Base-by-base conservation (phyloP, 441 rosid species). In the Aquilaria agallochum region DNA sequence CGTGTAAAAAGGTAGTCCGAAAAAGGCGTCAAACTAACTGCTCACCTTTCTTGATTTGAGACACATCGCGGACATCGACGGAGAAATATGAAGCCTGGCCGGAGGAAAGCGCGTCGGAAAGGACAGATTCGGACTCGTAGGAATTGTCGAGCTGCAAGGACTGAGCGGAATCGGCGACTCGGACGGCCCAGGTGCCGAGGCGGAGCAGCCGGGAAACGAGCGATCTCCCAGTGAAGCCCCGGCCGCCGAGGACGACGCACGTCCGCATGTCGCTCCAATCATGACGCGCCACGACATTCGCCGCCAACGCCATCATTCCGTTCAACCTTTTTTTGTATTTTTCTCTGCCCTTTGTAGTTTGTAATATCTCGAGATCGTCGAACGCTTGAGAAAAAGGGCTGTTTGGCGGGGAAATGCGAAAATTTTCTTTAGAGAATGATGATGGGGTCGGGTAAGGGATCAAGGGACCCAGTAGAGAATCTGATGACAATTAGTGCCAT, bases 241-340 rank as follows among this genome's bases (percentile, higher is more conserved):
- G 81, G 48, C 98, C 98, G 30, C 93, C 89, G 42, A 93, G 74
- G 53, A 93, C 97, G 69, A 81, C 92, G 76, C 97, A 90, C 9
- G 85, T 81, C 59, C 70, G 70, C 60, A 82, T 72, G 60, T 85
- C 88, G 50, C 50, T 78, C 66, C 77, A 72, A 53, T 77, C 80
- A 31, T 20, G 72, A 54, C 72, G 71, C 52, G 73, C 62, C 66
- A 61, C 83, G 68, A 73, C 90, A 52, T 74, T 81, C 59, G 64
- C 68, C 77, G 73, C 60, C 62, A 72, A 42, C 58, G 58, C 57
- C 66, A 60, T 63, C 71, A 50, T 31, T 40, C 30, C 57, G 31
- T 20, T 9, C 30, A 45, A 15, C 31, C 0, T 44, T 30, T 49
- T 50, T 27, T 20, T 31, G n/a, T 1, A 4, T 11, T 46, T 12